A percentile compares a stretch with the other conserved stretches of the same genome.
Conservation (phyloP, 2,329 filamentous ascomycete genomes). For the Domatiomyces catenatus region DNA sequence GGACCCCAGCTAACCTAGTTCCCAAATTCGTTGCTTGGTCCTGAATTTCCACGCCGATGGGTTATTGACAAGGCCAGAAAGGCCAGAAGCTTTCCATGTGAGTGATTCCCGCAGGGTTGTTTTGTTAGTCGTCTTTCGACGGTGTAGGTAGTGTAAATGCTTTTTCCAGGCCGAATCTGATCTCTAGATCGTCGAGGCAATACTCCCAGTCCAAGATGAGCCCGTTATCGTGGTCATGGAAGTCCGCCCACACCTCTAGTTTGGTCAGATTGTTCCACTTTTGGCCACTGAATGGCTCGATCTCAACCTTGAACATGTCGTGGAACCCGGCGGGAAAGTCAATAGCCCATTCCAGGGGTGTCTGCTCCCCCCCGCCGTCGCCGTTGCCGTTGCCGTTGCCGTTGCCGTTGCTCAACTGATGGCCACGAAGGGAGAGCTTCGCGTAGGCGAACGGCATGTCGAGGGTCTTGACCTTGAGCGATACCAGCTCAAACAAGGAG, state of each 20-base stretch:
- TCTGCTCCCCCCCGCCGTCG: not conserved
- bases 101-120: too few species aligned
- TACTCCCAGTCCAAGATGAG: conserved; percentile 18
- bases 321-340: conserved; percentile 17
- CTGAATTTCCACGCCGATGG: not conserved
- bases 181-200: conserved; percentile 16
- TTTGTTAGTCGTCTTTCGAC: not conserved
- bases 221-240: conserved; percentile 8
- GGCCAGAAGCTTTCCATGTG: too few species aligned
- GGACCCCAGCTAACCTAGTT: not conserved
- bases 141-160: not conserved
- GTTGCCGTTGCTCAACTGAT: not conserved
- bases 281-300: conserved; percentile 12
- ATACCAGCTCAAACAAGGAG: conserved; percentile 10
- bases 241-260: conserved; percentile 17
- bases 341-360: conserved; percentile 13
- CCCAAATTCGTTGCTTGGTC: not conserved
- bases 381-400: not conserved
- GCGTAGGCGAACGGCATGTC: conserved; percentile 12
- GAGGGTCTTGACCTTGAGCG: conserved; percentile 17
- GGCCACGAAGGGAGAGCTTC: conserved; percentile 8
- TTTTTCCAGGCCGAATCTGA: conserved; percentile 4
- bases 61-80: not conserved
- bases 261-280: conserved; percentile 12
- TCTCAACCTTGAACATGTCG: conserved; percentile 11